phyloP scores from a whole-genome alignment of 2,329 filamentous ascomycete genomes.

The Trichoderma lentiforme region DNA sequence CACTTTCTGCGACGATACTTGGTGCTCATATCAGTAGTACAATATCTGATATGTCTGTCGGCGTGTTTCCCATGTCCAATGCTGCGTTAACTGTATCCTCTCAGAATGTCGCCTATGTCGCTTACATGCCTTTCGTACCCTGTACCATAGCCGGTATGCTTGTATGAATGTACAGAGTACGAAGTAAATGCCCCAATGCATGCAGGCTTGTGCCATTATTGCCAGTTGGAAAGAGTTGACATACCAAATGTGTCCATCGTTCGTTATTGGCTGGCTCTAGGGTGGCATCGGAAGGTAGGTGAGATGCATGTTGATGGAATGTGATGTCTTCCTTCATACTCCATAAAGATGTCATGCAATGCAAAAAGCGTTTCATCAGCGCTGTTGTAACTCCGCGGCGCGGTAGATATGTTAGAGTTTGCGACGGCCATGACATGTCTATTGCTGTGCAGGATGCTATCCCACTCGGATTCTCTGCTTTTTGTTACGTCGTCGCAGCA shows the following conservation, averaged over 20 bases:
- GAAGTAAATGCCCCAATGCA: neutral
- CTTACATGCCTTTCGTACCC: neutral
- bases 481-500: neutral
- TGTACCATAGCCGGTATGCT: too few species aligned
- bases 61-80: neutral
- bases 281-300: neutral
- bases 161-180: neutral
- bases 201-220: neutral
- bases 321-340: neutral
- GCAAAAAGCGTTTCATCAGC: neutral
- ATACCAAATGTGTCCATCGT: neutral
- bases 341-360: neutral
- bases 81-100: too few species aligned
- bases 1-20: neutral
- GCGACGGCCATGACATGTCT: neutral
- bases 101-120: too few species aligned
- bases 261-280: neutral
- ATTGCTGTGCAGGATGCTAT: neutral
- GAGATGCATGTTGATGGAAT: neutral
- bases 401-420: neutral
- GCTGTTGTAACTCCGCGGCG: neutral
- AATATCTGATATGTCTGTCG: neutral
- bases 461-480: neutral
- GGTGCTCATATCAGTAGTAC: neutral
- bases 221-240: neutral